Percentiles rank a stretch among this genome's conserved stretches.
These are phyloP conservation scores for Eucalyptus cloeziana DNA, from an alignment of 345 rosid genomes.

Conservation along the genomic window DNA sequence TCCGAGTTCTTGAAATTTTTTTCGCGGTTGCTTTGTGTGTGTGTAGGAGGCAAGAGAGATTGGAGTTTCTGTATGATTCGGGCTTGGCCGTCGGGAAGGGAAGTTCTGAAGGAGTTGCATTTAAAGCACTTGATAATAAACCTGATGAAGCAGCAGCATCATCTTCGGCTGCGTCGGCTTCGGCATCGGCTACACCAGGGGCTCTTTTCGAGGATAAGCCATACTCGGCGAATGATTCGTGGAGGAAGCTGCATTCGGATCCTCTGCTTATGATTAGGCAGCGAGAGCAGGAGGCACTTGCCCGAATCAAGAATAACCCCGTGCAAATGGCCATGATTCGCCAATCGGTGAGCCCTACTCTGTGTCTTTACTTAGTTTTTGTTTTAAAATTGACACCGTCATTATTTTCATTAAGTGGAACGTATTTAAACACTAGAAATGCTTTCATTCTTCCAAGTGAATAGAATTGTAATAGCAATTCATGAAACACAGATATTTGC, in stretches of 20 bases:
- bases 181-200: conserved; percentile 40
- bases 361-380: not conserved
- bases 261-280: conserved; percentile 89
- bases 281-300: conserved; percentile 91
- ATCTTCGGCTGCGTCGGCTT: not conserved
- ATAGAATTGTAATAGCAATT: not conserved
- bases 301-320: conserved; percentile 92
- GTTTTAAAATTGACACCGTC: not conserved
- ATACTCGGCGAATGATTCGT: conserved; percentile 67
- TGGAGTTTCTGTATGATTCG: conserved; percentile 86
- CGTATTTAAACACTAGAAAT: not conserved
- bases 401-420: not conserved
- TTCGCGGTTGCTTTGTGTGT: not conserved
- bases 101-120: conserved; percentile 30
- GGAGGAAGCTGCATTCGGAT: conserved; percentile 93
- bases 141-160: conserved; percentile 1
- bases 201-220: conserved; percentile 89
- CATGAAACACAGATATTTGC: not conserved
- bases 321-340: conserved; percentile 53
- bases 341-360: conserved; percentile 50
- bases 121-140: conserved; percentile 52
- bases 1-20: not conserved
- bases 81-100: conserved; percentile 84
- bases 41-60: conserved; percentile 85
- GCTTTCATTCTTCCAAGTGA: not conserved